Base-by-base conservation (phyloP, 164 flowering plant genomes). In the Sedum album region DNA sequence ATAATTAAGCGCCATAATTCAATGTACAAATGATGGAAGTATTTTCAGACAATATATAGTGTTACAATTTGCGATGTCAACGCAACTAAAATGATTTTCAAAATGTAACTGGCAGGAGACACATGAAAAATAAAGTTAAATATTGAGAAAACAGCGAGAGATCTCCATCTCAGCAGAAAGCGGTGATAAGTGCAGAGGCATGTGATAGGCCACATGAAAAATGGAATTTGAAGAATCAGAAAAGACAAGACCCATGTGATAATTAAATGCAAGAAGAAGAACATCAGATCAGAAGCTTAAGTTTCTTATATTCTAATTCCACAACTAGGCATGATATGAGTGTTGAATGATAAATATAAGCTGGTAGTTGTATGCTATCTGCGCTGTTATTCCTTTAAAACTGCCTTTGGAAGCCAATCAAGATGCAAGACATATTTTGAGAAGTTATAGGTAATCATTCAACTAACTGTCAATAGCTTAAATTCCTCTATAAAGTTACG, bases 121-220 rank as follows among this genome's bases (percentile, higher is more conserved):
- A 55, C 60, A 55, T 55, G 31, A 55, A 4, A 55, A 21, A 25
- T 26, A 30, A 49, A 20, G 55, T 23, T 9, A 18, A 53, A 7
- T 53, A 9, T 5, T 51, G 57, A 26, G 26, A 55, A 23, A 23
- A 10, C 0, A 57, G 62, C 20, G 35, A 57, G 62, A 28, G 33
- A 57, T 57, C 20, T 57, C 20, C 31, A 28, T 57, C 62, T 57
- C 31, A 30, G 2, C 28, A 15, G 31, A 57, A 26, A 33, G 62
- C 62, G 62, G 62, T 57, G 62, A 57, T 57, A 26, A 57, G 62
- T 57, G 28, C 62, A 33, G 62, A 26, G 62, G 62, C 62, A 57
- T 57, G 62, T 57, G 62, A 57, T 57, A 57, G 35, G 62, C 33
- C 62, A 57, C 33, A 57, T 57, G 62, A 11, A 57, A 57, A 57